These are phyloP conservation scores for Aspergillus versicolor DNA, from an alignment of 2,329 filamentous ascomycete species.

Conservation along the genomic window DNA sequence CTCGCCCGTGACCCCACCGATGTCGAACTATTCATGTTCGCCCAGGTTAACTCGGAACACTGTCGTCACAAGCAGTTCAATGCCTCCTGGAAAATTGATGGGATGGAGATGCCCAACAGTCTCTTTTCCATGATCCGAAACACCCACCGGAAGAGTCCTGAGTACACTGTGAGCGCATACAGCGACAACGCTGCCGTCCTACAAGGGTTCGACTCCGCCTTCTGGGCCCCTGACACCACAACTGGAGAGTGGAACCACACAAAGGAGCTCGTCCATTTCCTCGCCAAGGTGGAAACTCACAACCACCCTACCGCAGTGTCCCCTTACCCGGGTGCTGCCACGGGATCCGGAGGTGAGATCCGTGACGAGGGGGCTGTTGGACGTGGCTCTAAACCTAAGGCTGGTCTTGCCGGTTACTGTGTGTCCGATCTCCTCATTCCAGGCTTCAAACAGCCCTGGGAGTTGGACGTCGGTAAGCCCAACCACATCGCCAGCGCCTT, in stretches of 20 bases:
- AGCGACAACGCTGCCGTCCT: conserved; percentile 97
- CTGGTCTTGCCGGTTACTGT: conserved; percentile 87
- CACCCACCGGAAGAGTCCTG: conserved; percentile 75
- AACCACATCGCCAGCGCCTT: conserved; percentile 89
- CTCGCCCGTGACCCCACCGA: conserved; percentile 70
- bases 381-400: conserved; percentile 87
- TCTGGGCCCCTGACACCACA: conserved; percentile 84
- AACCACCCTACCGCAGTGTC: conserved; percentile 97
- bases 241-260: conserved; percentile 85
- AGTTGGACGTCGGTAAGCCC: conserved; percentile 84
- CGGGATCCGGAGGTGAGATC: conserved; percentile 92
- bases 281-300: conserved; percentile 96
- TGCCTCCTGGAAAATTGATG: conserved; percentile 92
- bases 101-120: conserved; percentile 72
- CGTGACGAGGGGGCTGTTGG: conserved; percentile 94
- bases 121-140: conserved; percentile 97
- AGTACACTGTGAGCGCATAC: conserved; percentile 90
- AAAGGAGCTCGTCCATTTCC: conserved; percentile 81
- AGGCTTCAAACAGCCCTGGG: conserved; percentile 80
- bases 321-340: conserved; percentile 88
- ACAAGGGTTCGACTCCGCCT: conserved; percentile 67
- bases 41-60: conserved; percentile 98
- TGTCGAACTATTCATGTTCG: conserved; percentile 98
- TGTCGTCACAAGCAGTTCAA: conserved; percentile 92
- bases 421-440: conserved; percentile 94